These are phyloP conservation scores for Sporothrix phasma DNA, from an alignment of 2,329 filamentous ascomycete species.

Conservation along the genomic window DNA sequence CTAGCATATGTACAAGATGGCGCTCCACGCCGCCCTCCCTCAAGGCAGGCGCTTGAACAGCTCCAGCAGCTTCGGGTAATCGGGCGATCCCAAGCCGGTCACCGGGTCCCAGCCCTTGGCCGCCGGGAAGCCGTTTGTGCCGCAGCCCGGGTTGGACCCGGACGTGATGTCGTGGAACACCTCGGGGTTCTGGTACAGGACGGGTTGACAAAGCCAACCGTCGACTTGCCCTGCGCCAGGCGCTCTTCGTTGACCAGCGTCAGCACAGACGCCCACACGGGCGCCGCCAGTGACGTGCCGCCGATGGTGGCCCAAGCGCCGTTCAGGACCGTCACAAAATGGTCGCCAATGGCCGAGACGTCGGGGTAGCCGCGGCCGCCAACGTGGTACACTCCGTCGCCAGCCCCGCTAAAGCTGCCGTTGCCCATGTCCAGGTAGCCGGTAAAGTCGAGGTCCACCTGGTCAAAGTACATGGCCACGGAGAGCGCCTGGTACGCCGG, in stretches of 20 bases:
- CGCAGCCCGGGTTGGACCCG: slow-evolving; percentile 26
- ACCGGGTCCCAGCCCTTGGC: slow-evolving; percentile 24
- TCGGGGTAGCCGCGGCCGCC: slow-evolving; percentile 24
- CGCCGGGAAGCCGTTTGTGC: slow-evolving; percentile 25
- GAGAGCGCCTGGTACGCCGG: slow-evolving; percentile 34
- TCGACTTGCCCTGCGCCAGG: slow-evolving; percentile 35
- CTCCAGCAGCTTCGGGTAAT: slow-evolving; percentile 20
- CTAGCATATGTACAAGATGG: background rate
- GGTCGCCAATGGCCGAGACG: slow-evolving; percentile 23
- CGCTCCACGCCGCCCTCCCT: background rate
- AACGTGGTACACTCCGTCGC: slow-evolving; percentile 20
- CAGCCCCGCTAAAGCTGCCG: slow-evolving; percentile 12
- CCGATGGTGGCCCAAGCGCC: slow-evolving; percentile 28
- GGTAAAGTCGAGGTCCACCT: slow-evolving; percentile 17
- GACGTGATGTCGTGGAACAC: slow-evolving; percentile 25
- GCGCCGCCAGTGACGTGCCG: slow-evolving; percentile 48
- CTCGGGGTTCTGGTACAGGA: slow-evolving; percentile 24
- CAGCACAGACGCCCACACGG: slow-evolving; percentile 48
- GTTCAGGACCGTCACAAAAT: slow-evolving; percentile 22
- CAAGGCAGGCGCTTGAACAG: slow-evolving; percentile 19
- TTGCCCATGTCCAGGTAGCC: slow-evolving; percentile 20
- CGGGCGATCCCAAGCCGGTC: slow-evolving; percentile 18
- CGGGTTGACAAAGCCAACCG: slow-evolving; percentile 30
- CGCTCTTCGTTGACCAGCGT: slow-evolving; percentile 53
- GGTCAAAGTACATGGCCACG: slow-evolving; percentile 32